phyloP scores from a whole-genome alignment of 768 basidiomycete genomes.

The Boletus tomentosulus region DNA sequence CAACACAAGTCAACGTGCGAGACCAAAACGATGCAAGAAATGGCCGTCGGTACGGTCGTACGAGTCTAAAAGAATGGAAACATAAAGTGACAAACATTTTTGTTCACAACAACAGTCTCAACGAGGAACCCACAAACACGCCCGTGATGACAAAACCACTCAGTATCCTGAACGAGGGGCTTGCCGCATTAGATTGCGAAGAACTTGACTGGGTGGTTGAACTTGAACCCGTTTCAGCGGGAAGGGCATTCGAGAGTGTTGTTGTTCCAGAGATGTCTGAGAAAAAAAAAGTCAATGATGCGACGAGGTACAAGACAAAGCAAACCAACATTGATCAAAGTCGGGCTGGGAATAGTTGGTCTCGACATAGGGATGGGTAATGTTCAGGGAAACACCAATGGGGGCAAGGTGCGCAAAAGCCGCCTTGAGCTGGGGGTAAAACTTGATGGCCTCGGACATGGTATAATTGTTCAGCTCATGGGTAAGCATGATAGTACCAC shows the following conservation, averaged over 20 bases:
- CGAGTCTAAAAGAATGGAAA: background rate
- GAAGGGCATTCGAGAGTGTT: conserved; percentile 1
- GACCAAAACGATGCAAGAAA: background rate
- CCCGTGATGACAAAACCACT: conserved; percentile 14
- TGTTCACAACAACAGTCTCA: conserved; percentile 20
- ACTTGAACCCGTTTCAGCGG: conserved; percentile 1
- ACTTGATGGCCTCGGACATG: conserved; percentile 56
- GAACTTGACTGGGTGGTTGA: conserved; percentile 2
- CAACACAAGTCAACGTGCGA: background rate
- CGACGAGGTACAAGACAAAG: no score
- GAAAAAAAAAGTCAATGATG: background rate
- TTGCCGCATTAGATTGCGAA: background rate
- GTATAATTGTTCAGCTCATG: conserved; percentile 62
- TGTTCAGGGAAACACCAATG: conserved; percentile 48
- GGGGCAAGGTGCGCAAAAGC: conserved; percentile 51
- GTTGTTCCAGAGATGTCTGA: conserved; percentile 27
- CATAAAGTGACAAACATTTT: background rate
- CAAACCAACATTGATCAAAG: conserved; percentile 43
- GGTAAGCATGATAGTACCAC: conserved; percentile 49
- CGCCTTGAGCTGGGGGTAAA: conserved; percentile 40
- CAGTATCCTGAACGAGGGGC: background rate
- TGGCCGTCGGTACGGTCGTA: background rate
- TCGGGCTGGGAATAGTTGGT: conserved; percentile 36
- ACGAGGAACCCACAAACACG: conserved; percentile 9
- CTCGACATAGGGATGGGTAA: conserved; percentile 51